These are phyloP conservation scores for Arabidopsis hybrid DNA, from an alignment of 441 rosid species.

Conservation along the genomic window DNA sequence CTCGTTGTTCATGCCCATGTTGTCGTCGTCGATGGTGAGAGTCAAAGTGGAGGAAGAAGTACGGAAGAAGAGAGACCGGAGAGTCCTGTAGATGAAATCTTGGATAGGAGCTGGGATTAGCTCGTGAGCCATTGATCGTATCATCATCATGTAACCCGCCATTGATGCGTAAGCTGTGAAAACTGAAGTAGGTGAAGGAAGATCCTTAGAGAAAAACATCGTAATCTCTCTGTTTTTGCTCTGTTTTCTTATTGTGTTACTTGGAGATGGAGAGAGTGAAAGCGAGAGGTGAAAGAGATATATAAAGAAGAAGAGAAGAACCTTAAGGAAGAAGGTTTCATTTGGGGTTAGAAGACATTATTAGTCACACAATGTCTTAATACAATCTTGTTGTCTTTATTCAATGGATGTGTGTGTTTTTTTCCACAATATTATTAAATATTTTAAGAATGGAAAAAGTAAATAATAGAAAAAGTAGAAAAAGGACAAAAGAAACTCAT, in stretches of 20 bases:
- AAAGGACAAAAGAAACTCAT: slow-evolving; percentile 29
- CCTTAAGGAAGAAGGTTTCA: slow-evolving; percentile 41
- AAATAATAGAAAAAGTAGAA: not conserved
- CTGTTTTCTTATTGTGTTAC: slow-evolving; percentile 13
- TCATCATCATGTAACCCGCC: slow-evolving; percentile 54
- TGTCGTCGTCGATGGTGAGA: slow-evolving; percentile 53
- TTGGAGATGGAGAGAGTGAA: slow-evolving; percentile 37
- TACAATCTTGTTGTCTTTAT: slow-evolving; percentile 31
- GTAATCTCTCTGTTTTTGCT: slow-evolving; percentile 22
- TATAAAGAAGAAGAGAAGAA: slow-evolving; percentile 33
- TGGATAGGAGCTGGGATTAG: slow-evolving; percentile 53
- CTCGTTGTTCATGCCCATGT: slow-evolving; percentile 51
- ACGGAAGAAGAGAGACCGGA: slow-evolving; percentile 48
- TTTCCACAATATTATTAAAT: slow-evolving; percentile 18
- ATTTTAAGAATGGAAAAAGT: not conserved
- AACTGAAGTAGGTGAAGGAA: slow-evolving; percentile 56
- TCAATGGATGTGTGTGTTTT: slow-evolving; percentile 35
- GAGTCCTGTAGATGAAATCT: slow-evolving; percentile 38
- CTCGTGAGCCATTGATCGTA: slow-evolving; percentile 48
- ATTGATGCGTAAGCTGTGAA: slow-evolving; percentile 62
- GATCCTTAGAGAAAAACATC: slow-evolving; percentile 50
- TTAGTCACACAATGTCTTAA: slow-evolving; percentile 20
- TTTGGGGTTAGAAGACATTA: slow-evolving; percentile 14
- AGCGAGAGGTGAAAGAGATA: slow-evolving; percentile 37
- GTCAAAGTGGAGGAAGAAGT: slow-evolving; percentile 44